Base-by-base conservation (phyloP, 176 grass and related monocot species). In the Carex kokanica region DNA sequence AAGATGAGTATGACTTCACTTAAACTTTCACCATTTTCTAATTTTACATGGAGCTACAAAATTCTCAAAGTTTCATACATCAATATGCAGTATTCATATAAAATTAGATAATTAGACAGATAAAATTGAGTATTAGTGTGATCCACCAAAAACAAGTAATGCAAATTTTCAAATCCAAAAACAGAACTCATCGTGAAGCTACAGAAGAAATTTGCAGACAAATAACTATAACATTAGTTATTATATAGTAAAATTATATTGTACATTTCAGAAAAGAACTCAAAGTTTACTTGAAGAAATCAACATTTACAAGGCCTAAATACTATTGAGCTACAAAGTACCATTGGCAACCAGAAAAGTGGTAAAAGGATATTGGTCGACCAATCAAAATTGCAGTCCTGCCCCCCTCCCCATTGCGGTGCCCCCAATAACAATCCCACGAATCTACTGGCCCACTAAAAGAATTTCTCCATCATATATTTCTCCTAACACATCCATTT, bases 161-260 rank as follows among this genome's bases (percentile, higher is more conserved):
- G 51, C 24, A 53, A 67, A 82, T 15, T 82, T 65, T 10, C 23
- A 82, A 66, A 29, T 51, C 15, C 18, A 23, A 67, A 81, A 82
- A 32, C 0, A 61, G 0, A 34, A 82, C 29, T 64, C 36, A 82
- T 66, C 43, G 6, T 71, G 36, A 18, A 40, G 29, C 59, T 61
- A 21, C 7, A 61, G 20, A 61, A 61, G 21, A 24, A 23, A 21
- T 61, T 61, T 8, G 8, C 59, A 61, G 8, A 61, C n/a, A 23
- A 61, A n/a, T 77, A 18, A 14, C 24, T 31, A 17, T 18, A 78
- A 10, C 24, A 77, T 77, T 54, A 78, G 73, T 55, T 14, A 32
- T 6, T 18, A 56, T 27, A 56, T 56, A 78, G 14, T 24, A 56
- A 34, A 34, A 34, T 34, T 34, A 4, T 34, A 34, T 34, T 34